Base-by-base conservation (phyloP, 177 flowering plant genomes). In the Vitis hybrid region DNA sequence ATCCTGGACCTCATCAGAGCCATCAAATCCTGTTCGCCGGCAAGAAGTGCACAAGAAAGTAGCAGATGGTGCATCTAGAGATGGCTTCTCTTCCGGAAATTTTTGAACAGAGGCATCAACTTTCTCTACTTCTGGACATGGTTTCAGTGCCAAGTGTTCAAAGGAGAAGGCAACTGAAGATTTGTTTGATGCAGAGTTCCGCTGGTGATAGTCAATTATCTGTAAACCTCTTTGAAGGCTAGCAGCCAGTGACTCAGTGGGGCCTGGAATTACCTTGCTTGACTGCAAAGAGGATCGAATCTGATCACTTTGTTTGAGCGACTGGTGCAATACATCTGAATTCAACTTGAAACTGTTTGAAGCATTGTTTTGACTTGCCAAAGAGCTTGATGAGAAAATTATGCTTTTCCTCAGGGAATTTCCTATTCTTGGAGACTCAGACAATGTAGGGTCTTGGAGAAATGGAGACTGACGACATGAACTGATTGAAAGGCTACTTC, bases 211-310 rank as follows among this genome's bases (percentile, higher is more conserved):
- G 68, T 88, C 92, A 67, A 93, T 91, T 51, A 93, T 87, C 81
- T 89, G 81, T 74, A 89, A 75, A 51, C 98, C 98, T 76, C 93
- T 86, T 14, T 88, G 90, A 62, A 93, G 90, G 73, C 98, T 93
- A 55, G 93, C 90, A 58, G 93, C 97, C 83, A 93, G 79, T 19
- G 92, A 86, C 48, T 90, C 88, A 9, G 97, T 78, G 10, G 90
- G 85, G n/a, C 90, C 83, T 16, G 85, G 65, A 68, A 76, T 81
- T 18, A 81, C 68, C 71, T 77, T 85, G 83, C 88, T 89, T 72
- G 92, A 83, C 18, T 74, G 78, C 74, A 92, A 75, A 45, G 94
- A 89, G 22, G 92, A 85, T 39, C 80, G 76, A 11, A 82, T 64
- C 14, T 67, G 74, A 56, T 83, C 86, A 70, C 74, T 68, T 71